These are phyloP conservation scores for Leucocoprinus sp. DNA, from an alignment of 768 basidiomycete species.

Conservation along the genomic window DNA sequence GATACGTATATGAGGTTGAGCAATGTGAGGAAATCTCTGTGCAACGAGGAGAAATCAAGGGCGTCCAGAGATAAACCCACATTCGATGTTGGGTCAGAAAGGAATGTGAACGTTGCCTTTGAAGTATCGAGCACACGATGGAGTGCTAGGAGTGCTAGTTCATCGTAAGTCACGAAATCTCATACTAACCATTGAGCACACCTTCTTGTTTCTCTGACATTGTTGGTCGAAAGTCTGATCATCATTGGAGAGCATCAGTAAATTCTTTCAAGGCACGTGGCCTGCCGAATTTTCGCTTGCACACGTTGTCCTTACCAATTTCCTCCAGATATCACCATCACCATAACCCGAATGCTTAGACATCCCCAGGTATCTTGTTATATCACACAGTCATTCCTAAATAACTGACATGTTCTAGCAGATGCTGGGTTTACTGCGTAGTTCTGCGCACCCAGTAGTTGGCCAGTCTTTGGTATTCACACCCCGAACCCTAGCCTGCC, in stretches of 20 bases:
- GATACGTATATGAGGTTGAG: conserved; percentile 48
- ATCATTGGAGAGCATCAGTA: conserved; percentile 3
- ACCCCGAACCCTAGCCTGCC: conserved; percentile 11
- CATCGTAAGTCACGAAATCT: conserved; percentile 2
- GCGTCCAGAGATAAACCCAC: conserved; percentile 16
- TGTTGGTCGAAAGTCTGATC: conserved; percentile 11
- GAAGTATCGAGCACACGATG: conserved; percentile 29
- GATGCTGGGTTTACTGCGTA: conserved; percentile 12
- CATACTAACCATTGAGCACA: conserved; percentile 7
- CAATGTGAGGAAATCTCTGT: conserved; percentile 48
- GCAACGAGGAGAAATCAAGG: conserved; percentile 30
- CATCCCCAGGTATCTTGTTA: conserved; percentile 2
- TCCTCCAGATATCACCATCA: conserved; percentile 4
- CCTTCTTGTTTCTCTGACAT: conserved; percentile 37
- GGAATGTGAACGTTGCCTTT: conserved; percentile 25
- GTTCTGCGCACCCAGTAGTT: conserved; percentile 9
- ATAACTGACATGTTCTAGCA: neutral
- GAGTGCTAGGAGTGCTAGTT: conserved; percentile 26
- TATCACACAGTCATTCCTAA: neutral
- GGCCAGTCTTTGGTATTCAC: conserved; percentile 3
- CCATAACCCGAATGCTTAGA: conserved; percentile 19
- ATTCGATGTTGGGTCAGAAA: conserved; percentile 16
- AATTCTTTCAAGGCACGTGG: conserved; percentile 8
- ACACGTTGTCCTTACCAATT: too few relatives aligned
- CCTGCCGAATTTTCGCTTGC: conserved; percentile 10